Conservation (phyloP, 345 rosid genomes). For the Bruguiera sexangula region DNA sequence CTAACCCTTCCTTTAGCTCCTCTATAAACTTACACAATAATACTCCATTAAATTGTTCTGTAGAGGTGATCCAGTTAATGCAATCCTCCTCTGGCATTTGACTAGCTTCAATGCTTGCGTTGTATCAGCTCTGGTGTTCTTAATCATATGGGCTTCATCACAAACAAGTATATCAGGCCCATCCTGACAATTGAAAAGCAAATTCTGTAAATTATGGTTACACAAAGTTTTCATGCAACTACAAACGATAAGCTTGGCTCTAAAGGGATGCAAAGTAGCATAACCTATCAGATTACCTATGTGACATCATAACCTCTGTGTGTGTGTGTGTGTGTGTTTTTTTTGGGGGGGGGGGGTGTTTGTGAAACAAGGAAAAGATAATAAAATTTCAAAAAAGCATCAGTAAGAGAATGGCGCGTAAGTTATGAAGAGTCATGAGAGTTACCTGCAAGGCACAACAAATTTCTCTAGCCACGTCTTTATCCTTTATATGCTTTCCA, state of each 20-base stretch:
- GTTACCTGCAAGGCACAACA: slow-evolving; percentile 79
- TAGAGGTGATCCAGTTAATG: slow-evolving; percentile 98
- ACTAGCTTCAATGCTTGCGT: slow-evolving; percentile 95
- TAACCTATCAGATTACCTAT: neutral
- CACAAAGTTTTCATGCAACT: neutral
- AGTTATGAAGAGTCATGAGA: neutral
- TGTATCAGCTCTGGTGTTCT: slow-evolving; percentile 96
- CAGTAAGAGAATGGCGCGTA: no score
- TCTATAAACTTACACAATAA: slow-evolving; percentile 73
- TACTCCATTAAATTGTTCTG: slow-evolving; percentile 99
- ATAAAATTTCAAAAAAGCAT: neutral
- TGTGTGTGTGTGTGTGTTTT: no score
- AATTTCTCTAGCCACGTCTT: slow-evolving; percentile 62
- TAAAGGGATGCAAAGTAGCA: slow-evolving; percentile 5
- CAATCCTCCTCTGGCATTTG: slow-evolving; percentile 97
- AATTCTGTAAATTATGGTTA: slow-evolving; percentile 5
- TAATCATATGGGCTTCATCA: slow-evolving; percentile 97
- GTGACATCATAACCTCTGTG: no score
- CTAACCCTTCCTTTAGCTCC: slow-evolving; percentile 1
- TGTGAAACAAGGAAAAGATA: neutral
- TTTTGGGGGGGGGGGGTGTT: no score
- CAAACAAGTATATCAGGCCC: slow-evolving; percentile 99
- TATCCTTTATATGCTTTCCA: slow-evolving; percentile 85
- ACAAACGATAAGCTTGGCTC: no score
- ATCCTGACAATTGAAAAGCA: slow-evolving; percentile 53